phyloP scores from a whole-genome alignment of 2,329 filamentous ascomycete species.

The Madurella fahalii region DNA sequence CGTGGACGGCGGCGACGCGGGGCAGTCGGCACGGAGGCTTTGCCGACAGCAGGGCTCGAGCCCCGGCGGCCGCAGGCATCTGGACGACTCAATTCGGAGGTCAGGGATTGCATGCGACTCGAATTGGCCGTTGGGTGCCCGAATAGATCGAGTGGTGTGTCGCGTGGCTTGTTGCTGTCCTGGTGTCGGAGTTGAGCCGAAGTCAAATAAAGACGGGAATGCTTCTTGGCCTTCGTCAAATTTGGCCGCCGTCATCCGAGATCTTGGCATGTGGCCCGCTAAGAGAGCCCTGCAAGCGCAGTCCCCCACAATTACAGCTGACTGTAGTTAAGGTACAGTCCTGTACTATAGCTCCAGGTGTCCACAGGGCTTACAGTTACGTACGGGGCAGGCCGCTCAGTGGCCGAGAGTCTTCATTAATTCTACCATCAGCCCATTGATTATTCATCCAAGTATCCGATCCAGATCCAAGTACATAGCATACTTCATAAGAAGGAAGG shows the following conservation, averaged over 20 bases:
- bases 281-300: no score
- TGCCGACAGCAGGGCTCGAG: conserved; percentile 27
- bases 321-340: no score
- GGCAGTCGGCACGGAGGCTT: conserved; percentile 14
- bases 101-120: conserved; percentile 7
- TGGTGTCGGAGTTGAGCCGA: neutral
- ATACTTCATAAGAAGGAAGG: no score
- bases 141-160: conserved; percentile 1
- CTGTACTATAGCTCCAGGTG: no score
- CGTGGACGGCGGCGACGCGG: conserved; percentile 12
- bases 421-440: no score
- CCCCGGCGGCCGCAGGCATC: conserved; percentile 26
- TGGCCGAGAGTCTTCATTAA: neutral
- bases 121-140: conserved; percentile 4
- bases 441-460: no score
- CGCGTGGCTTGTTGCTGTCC: neutral
- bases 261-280: neutral
- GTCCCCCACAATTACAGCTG: no score
- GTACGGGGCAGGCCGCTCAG: no score
- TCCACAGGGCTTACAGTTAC: no score
- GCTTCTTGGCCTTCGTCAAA: conserved; percentile 5
- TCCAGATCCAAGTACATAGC: no score
- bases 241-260: conserved; percentile 21
- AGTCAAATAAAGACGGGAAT: neutral
- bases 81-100: conserved; percentile 8